These are phyloP conservation scores for Periconia digitata DNA, from an alignment of 2,329 filamentous ascomycete genomes.

Conservation along the genomic window DNA sequence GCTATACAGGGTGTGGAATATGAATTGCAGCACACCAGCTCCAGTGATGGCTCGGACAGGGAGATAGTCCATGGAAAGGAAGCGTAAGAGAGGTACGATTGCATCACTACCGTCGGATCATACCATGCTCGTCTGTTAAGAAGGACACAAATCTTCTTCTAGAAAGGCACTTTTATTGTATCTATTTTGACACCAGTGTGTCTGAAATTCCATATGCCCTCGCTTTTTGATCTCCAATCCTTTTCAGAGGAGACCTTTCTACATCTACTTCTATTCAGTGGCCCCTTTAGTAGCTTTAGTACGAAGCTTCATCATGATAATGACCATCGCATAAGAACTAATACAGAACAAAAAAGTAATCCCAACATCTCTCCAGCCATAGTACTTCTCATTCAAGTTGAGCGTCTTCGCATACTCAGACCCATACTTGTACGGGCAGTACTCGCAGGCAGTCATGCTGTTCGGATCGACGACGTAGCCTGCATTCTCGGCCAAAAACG, in stretches of 20 bases:
- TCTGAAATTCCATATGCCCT: too few relatives aligned
- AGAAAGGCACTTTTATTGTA: too few relatives aligned
- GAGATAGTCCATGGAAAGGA: constrained; percentile 5
- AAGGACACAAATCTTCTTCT: too few relatives aligned
- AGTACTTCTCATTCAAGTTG: background rate
- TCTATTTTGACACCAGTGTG: too few relatives aligned
- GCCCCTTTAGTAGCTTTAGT: background rate
- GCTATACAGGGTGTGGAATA: constrained; percentile 76
- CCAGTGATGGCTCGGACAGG: constrained; percentile 2
- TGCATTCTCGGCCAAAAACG: constrained; percentile 40
- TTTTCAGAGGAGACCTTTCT: too few relatives aligned
- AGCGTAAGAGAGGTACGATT: too few relatives aligned
- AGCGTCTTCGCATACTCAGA: constrained; percentile 56
- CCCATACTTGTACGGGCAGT: constrained; percentile 62
- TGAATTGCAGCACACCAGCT: constrained; percentile 13
- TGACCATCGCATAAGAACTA: background rate
- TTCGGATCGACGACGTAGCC: constrained; percentile 54
- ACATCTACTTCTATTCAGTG: too few relatives aligned
- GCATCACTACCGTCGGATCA: too few relatives aligned
- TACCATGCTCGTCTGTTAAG: too few relatives aligned
- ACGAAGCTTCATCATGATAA: background rate
- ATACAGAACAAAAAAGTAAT: background rate
- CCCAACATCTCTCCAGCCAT: background rate
- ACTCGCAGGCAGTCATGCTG: constrained; percentile 56
- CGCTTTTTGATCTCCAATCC: too few relatives aligned